phyloP scores from a whole-genome alignment of 2,329 filamentous ascomycete species.

The Paraphaeosphaeria sporulosa region DNA sequence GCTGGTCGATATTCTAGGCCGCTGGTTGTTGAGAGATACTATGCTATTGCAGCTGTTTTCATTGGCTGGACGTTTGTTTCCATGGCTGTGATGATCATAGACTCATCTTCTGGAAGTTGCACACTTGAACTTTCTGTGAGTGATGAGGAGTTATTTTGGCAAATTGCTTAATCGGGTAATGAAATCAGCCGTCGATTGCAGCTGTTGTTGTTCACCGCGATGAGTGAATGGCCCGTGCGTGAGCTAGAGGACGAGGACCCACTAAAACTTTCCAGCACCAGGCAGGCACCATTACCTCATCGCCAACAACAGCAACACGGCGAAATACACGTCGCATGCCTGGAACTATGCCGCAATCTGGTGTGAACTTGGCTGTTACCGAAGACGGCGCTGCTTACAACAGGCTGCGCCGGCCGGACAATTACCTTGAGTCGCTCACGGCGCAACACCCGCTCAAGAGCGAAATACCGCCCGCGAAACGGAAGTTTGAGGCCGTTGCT shows the following conservation, averaged over 20 bases:
- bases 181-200: background rate
- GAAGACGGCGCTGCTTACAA: slow-evolving; percentile 47
- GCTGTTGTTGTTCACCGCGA: too few relatives aligned
- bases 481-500: slow-evolving; percentile 30
- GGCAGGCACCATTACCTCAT: background rate
- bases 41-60: too few relatives aligned
- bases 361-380: slow-evolving; percentile 41
- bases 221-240: background rate
- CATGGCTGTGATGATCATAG: too few relatives aligned
- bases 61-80: too few relatives aligned
- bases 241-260: background rate
- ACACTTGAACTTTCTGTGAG: background rate
- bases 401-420: slow-evolving; percentile 45
- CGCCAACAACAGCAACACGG: background rate
- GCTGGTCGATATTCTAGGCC: too few relatives aligned
- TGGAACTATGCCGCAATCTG: slow-evolving; percentile 30
- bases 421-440: slow-evolving; percentile 28
- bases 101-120: too few relatives aligned
- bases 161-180: background rate
- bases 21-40: too few relatives aligned
- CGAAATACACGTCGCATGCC: background rate
- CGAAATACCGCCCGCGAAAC: slow-evolving; percentile 21
- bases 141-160: background rate
- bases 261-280: slow-evolving; percentile 11
- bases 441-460: slow-evolving; percentile 18